These are phyloP conservation scores for Annona cherimola DNA, from an alignment of 164 flowering plant genomes.

Conservation along the genomic window DNA sequence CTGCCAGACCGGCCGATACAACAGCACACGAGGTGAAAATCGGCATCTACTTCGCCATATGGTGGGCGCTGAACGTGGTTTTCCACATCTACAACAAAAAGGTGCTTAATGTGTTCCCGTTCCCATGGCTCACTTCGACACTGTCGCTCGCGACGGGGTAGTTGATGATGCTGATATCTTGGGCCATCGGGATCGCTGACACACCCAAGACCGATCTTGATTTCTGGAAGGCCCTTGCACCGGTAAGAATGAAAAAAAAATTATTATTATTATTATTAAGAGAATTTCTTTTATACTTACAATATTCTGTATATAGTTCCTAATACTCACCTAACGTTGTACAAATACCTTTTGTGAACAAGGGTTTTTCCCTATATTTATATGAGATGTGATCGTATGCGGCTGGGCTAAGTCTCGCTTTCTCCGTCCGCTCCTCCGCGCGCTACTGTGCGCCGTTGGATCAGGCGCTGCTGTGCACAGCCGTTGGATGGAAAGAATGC, in stretches of 20 bases:
- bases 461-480: too few relatives aligned
- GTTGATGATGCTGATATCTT: slow-evolving; percentile 71
- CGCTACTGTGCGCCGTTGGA: too few relatives aligned
- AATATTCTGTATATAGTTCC: too few relatives aligned
- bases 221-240: slow-evolving; percentile 82
- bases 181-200: slow-evolving; percentile 71
- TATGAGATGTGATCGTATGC: too few relatives aligned
- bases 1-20: slow-evolving; percentile 23
- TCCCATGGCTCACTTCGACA: slow-evolving; percentile 87
- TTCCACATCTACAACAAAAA: slow-evolving; percentile 93
- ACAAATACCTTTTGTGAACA: too few relatives aligned
- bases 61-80: slow-evolving; percentile 90
- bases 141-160: slow-evolving; percentile 79
- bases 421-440: too few relatives aligned
- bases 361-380: too few relatives aligned
- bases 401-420: too few relatives aligned
- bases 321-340: too few relatives aligned
- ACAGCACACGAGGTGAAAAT: slow-evolving; percentile 66
- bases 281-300: too few relatives aligned
- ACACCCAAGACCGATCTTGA: slow-evolving; percentile 71
- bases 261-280: too few relatives aligned
- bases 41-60: slow-evolving; percentile 69
- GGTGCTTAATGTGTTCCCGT: slow-evolving; percentile 80
- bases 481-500: too few relatives aligned
- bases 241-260: slow-evolving; percentile 34